Evolutionary conservation across 805 yeast species (phyloP), one percentile per base, ranked within the genome.

Genomic region (Crinitomyces ghanaensis): DNA sequence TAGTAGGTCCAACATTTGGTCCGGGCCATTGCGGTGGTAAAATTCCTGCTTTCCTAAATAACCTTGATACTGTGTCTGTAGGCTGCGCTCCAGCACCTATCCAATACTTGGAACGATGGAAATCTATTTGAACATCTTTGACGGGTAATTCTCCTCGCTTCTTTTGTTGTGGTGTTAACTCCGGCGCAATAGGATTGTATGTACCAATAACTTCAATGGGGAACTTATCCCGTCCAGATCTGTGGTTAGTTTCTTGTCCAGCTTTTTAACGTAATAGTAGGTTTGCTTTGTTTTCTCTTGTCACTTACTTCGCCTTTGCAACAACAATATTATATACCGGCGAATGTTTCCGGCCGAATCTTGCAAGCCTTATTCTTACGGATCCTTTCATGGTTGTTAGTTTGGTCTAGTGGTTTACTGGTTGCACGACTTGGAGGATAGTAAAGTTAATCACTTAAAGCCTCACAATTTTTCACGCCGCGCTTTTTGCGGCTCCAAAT

Each of bases 171-270:
- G 75, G 71, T 0, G 78, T 65, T 36, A 77, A 55, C 19, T 88
- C 80, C 33, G 68, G 65, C 3, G 96, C 81, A 16, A 70, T 63
- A 21, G 98, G 95, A 50, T 84, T 75, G 54, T 84, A 91, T 2
- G 95, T 84, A 19, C 98, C 98, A 41, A 91, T 59, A 7, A 91
- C 98, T 58, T 91, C 98, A 29, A 91, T 76, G 8, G 98, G 98
- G 45, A 80, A 70, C 35, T 74, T 74, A 56, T 83, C 85, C 45
- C 93, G 68, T n/a, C 84, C 91, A n/a, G 75, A 66, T 38, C 66
- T 52, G 17, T 26, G 18, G 11, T 24, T 9, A 39, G 14, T 23
- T 28, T 13, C n/a, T 6, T 28, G 29, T 17, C 9, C 27, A 28
- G 11, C 30, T 5, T n/a, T 6, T 11, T 13, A 31, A 21, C 34